Evolutionary conservation across 768 basidiomycete genomes (phyloP).

Genomic region (Clavulina sp.): DNA sequence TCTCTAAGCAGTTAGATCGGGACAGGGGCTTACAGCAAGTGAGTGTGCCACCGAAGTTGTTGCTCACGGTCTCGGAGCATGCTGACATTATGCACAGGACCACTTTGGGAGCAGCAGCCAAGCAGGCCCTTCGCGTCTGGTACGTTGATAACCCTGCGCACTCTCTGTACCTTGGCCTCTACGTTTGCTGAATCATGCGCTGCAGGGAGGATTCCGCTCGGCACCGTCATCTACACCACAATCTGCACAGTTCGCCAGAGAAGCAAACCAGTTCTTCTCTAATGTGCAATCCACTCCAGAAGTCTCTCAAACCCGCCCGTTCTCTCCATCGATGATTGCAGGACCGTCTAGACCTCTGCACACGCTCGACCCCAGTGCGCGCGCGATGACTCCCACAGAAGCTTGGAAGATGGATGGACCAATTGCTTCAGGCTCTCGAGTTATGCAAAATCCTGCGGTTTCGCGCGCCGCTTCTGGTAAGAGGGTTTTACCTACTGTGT

Average conservation of each 20-base stretch:
- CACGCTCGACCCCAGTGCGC: too few species aligned
- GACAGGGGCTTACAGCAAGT: constrained; percentile 73
- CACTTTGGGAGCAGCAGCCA: constrained; percentile 36
- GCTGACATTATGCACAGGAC: constrained; percentile 30
- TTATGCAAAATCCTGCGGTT: too few species aligned
- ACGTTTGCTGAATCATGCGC: background rate
- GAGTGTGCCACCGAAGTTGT: constrained; percentile 9
- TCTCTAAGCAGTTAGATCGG: constrained; percentile 61
- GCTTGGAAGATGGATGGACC: too few species aligned
- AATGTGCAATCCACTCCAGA: background rate
- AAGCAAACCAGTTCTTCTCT: constrained; percentile 1
- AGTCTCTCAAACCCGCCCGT: too few species aligned
- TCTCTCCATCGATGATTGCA: too few species aligned
- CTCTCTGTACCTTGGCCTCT: background rate
- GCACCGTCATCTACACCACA: background rate
- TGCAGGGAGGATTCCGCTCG: background rate
- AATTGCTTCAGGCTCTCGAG: too few species aligned
- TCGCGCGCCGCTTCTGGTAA: too few species aligned
- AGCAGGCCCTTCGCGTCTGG: constrained; percentile 35
- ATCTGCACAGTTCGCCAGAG: background rate
- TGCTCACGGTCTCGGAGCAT: background rate
- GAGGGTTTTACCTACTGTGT: too few species aligned
- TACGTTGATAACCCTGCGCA: background rate
- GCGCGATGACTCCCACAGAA: too few species aligned
- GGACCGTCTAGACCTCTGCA: too few species aligned